A percentile compares a stretch with the other conserved stretches of the same genome.
Evolutionary conservation across 192 early-diverging fungal genomes (phyloP).

Genomic region (Podila clonocystis): DNA sequence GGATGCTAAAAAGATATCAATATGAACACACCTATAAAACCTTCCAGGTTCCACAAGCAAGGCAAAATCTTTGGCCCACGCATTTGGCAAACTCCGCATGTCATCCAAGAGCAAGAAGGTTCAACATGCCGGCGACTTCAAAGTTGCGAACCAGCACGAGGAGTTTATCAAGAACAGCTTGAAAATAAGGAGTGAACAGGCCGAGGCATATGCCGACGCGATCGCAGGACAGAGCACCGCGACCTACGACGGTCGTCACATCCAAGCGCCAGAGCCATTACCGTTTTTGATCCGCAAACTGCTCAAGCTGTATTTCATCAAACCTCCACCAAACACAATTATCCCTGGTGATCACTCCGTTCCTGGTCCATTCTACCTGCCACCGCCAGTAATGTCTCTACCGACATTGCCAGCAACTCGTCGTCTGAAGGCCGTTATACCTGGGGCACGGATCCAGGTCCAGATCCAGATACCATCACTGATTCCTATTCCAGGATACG

Average conservation of each 20-base stretch:
- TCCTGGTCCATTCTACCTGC: constrained; percentile 12
- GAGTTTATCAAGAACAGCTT: constrained; percentile 30
- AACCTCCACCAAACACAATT: constrained; percentile 20
- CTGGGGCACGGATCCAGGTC: constrained; percentile 42
- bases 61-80: constrained; percentile 19
- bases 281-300: constrained; percentile 43
- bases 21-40: no score
- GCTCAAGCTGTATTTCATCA: constrained; percentile 45
- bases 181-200: constrained; percentile 5
- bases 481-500: constrained; percentile 41
- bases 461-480: constrained; percentile 43
- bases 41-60: neutral
- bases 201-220: neutral
- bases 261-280: constrained; percentile 2
- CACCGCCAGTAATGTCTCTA: constrained; percentile 26
- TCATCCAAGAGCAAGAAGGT: constrained; percentile 33
- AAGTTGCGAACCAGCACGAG: constrained; percentile 20
- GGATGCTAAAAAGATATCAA: no score
- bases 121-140: constrained; percentile 31
- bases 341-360: neutral
- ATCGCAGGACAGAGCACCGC: neutral
- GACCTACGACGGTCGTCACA: neutral
- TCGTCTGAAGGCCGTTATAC: constrained; percentile 42
- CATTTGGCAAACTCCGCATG: constrained; percentile 30
- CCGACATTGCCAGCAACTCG: constrained; percentile 34